A percentile compares a stretch with the other conserved stretches of the same genome.
phyloP scores from a whole-genome alignment of 2,329 filamentous ascomycete genomes.

The Ustulina deusta region DNA sequence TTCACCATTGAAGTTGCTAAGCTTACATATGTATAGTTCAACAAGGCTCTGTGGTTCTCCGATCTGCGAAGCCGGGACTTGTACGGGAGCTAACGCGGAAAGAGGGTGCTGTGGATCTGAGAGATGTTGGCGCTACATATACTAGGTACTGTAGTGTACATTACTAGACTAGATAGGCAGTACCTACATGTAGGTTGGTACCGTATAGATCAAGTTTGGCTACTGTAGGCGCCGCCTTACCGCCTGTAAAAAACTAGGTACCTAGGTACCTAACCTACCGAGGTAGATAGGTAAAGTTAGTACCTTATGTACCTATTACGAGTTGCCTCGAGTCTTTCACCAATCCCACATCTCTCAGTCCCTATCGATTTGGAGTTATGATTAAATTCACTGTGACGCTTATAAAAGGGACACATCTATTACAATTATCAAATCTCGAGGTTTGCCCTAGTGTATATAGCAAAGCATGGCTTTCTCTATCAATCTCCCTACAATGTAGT shows the following conservation, averaged over 20 bases:
- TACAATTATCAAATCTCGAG: conserved; percentile 8
- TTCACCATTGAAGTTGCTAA: not conserved
- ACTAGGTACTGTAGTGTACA: too few relatives aligned
- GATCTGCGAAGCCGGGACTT: conserved; percentile 18
- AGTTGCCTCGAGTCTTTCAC: not conserved
- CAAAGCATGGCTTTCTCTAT: conserved; percentile 19
- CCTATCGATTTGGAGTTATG: conserved; percentile 1
- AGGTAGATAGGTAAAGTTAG: conserved; percentile 4
- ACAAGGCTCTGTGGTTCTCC: not conserved
- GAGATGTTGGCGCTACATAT: conserved; percentile 32
- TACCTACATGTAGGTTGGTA: too few relatives aligned
- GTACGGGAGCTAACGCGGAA: conserved; percentile 33
- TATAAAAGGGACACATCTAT: not conserved
- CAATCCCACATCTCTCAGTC: not conserved
- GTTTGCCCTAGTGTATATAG: conserved; percentile 5
- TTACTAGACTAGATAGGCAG: too few relatives aligned
- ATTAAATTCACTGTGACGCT: not conserved
- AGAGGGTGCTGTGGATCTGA: conserved; percentile 25
- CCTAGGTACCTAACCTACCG: conserved; percentile 7
- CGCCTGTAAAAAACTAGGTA: conserved; percentile 14
- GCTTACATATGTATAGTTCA: not conserved
- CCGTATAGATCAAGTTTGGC: too few relatives aligned
- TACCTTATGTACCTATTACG: too few relatives aligned
- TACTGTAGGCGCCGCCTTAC: conserved; percentile 24
- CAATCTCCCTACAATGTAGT: conserved; percentile 4